Evolutionary conservation across 2,329 filamentous ascomycete species (phyloP).

Genomic region (Chaetothyriales sp.): DNA sequence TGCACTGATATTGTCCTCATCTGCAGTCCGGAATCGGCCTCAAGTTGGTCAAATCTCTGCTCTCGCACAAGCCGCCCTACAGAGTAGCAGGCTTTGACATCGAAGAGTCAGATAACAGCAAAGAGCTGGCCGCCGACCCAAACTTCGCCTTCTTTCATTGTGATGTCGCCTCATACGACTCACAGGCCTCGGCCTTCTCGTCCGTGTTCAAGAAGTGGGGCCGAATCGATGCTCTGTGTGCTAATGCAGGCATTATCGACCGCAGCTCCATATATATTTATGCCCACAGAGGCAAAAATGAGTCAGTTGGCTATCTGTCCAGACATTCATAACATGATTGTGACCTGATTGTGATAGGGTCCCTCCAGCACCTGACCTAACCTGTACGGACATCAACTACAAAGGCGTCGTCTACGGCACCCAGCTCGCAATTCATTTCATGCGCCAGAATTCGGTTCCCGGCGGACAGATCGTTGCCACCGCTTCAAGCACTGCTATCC

Average conservation of each 20-base stretch:
- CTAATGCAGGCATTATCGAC: constrained; percentile 39
- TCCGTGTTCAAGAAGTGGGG: constrained; percentile 30
- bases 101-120: constrained; percentile 22
- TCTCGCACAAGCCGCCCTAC: constrained; percentile 21
- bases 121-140: constrained; percentile 20
- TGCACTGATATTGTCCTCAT: background rate
- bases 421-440: constrained; percentile 37
- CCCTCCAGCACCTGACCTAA: constrained; percentile 31
- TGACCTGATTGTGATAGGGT: constrained; percentile 11
- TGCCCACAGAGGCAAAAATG: constrained; percentile 19
- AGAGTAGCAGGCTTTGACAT: constrained; percentile 25
- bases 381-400: constrained; percentile 35
- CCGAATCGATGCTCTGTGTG: constrained; percentile 34
- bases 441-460: constrained; percentile 33
- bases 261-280: constrained; percentile 32
- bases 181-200: constrained; percentile 30
- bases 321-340: too few relatives aligned
- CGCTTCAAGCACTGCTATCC: constrained; percentile 29
- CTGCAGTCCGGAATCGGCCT: constrained; percentile 34
- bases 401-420: constrained; percentile 38
- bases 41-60: constrained; percentile 26
- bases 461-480: constrained; percentile 34
- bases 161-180: constrained; percentile 34
- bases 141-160: constrained; percentile 29
- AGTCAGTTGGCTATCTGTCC: background rate